A percentile compares a stretch with the other conserved stretches of the same genome.
Evolutionary conservation across 2,329 filamentous ascomycete species (phyloP).

Genomic region (Fusarium albidum): DNA sequence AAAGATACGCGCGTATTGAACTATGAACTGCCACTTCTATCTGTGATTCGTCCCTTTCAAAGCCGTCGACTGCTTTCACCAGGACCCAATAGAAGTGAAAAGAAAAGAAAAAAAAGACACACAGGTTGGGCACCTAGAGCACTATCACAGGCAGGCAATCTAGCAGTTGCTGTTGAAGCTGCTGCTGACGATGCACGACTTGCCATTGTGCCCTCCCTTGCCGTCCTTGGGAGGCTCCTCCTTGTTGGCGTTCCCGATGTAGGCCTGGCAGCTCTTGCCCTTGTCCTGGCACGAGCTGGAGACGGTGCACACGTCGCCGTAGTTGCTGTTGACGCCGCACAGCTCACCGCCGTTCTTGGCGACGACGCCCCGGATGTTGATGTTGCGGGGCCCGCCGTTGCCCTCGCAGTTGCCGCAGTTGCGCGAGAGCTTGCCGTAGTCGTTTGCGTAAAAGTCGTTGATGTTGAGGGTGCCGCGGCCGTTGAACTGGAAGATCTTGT

Average conservation of each 20-base stretch:
- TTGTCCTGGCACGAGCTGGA: constrained; percentile 7
- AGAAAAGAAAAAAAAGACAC: too few species aligned
- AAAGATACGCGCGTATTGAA: too few species aligned
- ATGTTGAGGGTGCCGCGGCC: constrained; percentile 21
- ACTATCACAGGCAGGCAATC: too few species aligned
- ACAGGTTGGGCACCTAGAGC: too few species aligned
- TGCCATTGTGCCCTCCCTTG: background rate
- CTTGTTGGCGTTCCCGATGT: background rate
- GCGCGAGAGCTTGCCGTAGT: constrained; percentile 54
- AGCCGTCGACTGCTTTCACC: too few species aligned
- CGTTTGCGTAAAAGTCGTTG: constrained; percentile 37
- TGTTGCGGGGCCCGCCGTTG: constrained; percentile 4
- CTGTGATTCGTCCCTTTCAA: too few species aligned
- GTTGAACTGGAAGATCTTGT: constrained; percentile 48
- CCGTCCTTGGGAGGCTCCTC: constrained; percentile 5
- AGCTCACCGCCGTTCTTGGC: constrained; percentile 1
- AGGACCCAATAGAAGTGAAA: too few species aligned
- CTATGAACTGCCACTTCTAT: too few species aligned
- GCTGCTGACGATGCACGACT: constrained; percentile 1
- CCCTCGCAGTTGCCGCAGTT: constrained; percentile 49
- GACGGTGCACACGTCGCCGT: constrained; percentile 2
- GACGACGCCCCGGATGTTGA: background rate
- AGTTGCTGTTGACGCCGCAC: constrained; percentile 6
- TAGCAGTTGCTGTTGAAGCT: background rate
- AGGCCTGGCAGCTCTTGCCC: constrained; percentile 7